Conservation (phyloP, 192 early-diverging fungal genomes). For the Entomortierella lignicola region DNA sequence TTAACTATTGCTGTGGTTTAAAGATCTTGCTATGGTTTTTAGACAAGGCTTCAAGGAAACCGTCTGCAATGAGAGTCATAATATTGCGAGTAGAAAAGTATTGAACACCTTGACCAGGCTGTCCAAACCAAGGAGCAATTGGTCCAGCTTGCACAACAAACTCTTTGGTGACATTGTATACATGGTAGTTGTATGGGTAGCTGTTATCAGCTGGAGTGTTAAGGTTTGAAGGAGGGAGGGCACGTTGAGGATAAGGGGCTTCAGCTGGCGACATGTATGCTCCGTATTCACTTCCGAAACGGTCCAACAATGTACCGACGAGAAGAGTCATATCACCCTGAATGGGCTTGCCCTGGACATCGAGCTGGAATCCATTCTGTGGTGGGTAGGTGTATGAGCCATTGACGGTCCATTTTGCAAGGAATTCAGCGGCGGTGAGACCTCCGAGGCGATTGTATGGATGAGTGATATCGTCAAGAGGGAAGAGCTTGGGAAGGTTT, state of each 20-base stretch:
- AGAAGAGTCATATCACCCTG: constrained; percentile 20
- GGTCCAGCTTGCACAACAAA: constrained; percentile 29
- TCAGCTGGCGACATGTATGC: constrained; percentile 28
- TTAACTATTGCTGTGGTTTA: too few species aligned
- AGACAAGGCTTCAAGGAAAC: too few species aligned
- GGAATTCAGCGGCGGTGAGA: constrained; percentile 31
- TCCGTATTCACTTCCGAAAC: constrained; percentile 46
- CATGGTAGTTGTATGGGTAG: constrained; percentile 37
- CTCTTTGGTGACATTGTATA: constrained; percentile 23
- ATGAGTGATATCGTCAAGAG: constrained; percentile 33
- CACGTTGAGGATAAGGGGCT: constrained; percentile 34
- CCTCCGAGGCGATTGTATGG: constrained; percentile 41
- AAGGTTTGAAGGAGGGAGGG: constrained; percentile 43
- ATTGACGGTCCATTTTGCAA: constrained; percentile 24
- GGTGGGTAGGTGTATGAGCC: constrained; percentile 22
- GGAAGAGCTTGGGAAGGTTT: constrained; percentile 19
- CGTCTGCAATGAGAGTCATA: constrained; percentile 14
- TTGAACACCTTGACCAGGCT: constrained; percentile 32
- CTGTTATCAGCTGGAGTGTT: constrained; percentile 5
- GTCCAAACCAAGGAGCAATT: constrained; percentile 38
- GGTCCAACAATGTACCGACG: constrained; percentile 16
- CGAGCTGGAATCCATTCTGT: constrained; percentile 16
- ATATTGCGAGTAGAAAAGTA: constrained; percentile 21
- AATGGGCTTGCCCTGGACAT: constrained; percentile 6
- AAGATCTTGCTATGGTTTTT: too few species aligned